Evolutionary conservation across 495 filamentous ascomycete genomes (phyloP).

Genomic region (Platismatia glauca): DNA sequence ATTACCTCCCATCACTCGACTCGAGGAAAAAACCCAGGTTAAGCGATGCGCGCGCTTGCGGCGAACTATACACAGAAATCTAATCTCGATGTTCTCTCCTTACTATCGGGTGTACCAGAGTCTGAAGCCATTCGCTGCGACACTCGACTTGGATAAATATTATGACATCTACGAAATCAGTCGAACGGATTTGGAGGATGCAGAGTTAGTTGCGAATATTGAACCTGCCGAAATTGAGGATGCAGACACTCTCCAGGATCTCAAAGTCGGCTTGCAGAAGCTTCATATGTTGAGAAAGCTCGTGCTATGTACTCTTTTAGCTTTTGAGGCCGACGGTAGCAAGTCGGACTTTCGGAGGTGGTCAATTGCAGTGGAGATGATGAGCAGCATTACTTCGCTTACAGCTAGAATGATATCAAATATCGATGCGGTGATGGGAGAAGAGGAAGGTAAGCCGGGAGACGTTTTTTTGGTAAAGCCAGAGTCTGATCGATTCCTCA

Average conservation of each 20-base stretch:
- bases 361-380: slow-evolving; percentile 67
- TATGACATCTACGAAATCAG: slow-evolving; percentile 88
- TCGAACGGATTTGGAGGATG: slow-evolving; percentile 62
- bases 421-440: slow-evolving; percentile 63
- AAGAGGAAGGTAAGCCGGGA: slow-evolving; percentile 66
- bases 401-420: slow-evolving; percentile 45
- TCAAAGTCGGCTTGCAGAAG: slow-evolving; percentile 71
- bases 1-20: slow-evolving; percentile 70
- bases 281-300: slow-evolving; percentile 73
- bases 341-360: slow-evolving; percentile 72
- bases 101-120: slow-evolving; percentile 57
- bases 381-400: slow-evolving; percentile 50
- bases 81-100: slow-evolving; percentile 58
- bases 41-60: slow-evolving; percentile 73
- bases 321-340: slow-evolving; percentile 77
- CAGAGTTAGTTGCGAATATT: slow-evolving; percentile 38
- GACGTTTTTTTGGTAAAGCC: slow-evolving; percentile 16
- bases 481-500: slow-evolving; percentile 24
- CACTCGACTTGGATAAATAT: slow-evolving; percentile 77
- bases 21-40: slow-evolving; percentile 69
- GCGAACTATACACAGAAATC: slow-evolving; percentile 56
- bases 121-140: slow-evolving; percentile 63
- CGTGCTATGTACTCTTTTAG: slow-evolving; percentile 75
- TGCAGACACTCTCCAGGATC: slow-evolving; percentile 63
- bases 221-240: slow-evolving; percentile 62